Evolutionary conservation across 1,284 basidiomycete species (phyloP).

Genomic region (Pascua guehoae): DNA sequence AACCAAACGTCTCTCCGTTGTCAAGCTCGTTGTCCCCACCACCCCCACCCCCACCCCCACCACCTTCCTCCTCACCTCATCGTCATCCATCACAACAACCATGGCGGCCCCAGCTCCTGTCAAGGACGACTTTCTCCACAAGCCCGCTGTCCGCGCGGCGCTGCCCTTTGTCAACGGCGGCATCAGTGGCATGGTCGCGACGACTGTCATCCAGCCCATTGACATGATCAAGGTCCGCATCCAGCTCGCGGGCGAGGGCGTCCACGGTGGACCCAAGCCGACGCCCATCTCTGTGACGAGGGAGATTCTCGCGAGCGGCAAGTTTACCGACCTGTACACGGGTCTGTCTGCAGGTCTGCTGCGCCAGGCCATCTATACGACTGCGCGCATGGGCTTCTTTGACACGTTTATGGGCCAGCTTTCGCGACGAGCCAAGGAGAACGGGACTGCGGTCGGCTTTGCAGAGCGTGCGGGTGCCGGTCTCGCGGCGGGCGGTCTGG

Average conservation of each 20-base stretch:
- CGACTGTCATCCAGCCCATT: conserved; percentile 4
- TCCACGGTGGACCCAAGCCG: conserved; percentile 1
- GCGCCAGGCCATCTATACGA: conserved; percentile 6
- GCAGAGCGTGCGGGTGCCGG: neutral
- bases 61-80: too few relatives aligned
- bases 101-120: neutral
- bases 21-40: too few relatives aligned
- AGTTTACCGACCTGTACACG: conserved; percentile 5
- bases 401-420: neutral
- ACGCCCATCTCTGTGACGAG: neutral
- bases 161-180: conserved; percentile 6
- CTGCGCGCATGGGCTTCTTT: conserved; percentile 2
- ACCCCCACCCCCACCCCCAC: too few relatives aligned
- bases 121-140: conserved; percentile 1
- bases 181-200: conserved; percentile 3
- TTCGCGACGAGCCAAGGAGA: neutral
- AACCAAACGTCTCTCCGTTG: too few relatives aligned
- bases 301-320: conserved; percentile 1
- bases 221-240: conserved; percentile 7
- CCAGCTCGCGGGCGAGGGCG: conserved; percentile 6
- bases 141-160: conserved; percentile 1
- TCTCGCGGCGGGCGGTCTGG: conserved; percentile 2
- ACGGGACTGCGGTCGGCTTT: neutral
- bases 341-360: conserved; percentile 4
- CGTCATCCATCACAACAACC: too few relatives aligned